phyloP scores from a whole-genome alignment of 768 basidiomycete species.

The Inosperma sp. region DNA sequence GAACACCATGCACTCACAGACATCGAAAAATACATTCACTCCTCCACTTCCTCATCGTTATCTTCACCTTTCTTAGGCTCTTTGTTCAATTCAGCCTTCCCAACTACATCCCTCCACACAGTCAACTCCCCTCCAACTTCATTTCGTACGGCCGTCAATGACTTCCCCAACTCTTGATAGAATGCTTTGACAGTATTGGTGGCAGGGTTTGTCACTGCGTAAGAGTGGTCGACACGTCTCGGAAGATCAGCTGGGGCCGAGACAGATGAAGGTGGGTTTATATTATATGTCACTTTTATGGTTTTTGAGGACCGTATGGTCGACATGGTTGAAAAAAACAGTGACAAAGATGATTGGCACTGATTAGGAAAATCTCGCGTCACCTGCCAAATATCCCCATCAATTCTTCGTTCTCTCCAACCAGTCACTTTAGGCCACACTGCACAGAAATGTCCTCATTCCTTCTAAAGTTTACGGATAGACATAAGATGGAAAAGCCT shows the following conservation, averaged over 20 bases:
- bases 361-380: too few species aligned
- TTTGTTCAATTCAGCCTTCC: constrained; percentile 57
- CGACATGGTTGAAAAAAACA: constrained; percentile 6
- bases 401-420: too few species aligned
- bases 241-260: constrained; percentile 3
- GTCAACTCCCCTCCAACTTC: constrained; percentile 66
- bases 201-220: not conserved
- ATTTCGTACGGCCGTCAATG: constrained; percentile 49
- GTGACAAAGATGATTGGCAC: too few species aligned
- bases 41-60: constrained; percentile 37
- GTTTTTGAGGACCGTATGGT: constrained; percentile 6
- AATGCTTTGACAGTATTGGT: constrained; percentile 34
- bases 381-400: too few species aligned
- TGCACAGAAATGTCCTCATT: too few species aligned
- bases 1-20: not conserved
- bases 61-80: constrained; percentile 45
- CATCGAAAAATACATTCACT: constrained; percentile 5
- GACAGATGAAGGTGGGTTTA: constrained; percentile 17
- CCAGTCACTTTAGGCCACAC: too few species aligned
- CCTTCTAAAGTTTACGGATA: too few species aligned
- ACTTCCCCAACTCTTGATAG: constrained; percentile 45
- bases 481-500: too few species aligned
- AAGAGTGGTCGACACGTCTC: not conserved
- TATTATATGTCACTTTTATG: constrained; percentile 22
- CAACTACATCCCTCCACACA: constrained; percentile 68